phyloP scores from a whole-genome alignment of 192 early-diverging fungal genomes.

The Spizellomyces punctatus region DNA sequence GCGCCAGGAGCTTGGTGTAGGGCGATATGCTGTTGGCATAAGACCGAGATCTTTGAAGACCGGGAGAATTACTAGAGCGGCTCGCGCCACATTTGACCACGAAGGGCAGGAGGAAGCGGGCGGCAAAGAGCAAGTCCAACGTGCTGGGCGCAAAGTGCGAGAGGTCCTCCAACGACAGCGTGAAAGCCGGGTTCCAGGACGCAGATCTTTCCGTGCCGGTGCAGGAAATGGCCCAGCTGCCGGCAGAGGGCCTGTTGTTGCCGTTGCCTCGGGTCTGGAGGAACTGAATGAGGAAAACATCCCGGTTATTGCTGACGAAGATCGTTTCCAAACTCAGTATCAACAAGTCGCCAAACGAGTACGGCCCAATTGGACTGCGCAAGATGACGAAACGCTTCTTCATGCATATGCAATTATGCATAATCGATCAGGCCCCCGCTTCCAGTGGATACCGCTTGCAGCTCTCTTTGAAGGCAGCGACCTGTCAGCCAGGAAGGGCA shows the following conservation, averaged over 20 bases:
- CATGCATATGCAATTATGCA: constrained; percentile 39
- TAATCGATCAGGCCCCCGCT: constrained; percentile 3
- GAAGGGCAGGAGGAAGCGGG: constrained; percentile 13
- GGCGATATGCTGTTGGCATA: not conserved
- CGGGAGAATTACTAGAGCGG: too few relatives aligned
- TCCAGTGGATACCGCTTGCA: constrained; percentile 40
- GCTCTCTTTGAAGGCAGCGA: not conserved
- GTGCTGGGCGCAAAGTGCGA: not conserved
- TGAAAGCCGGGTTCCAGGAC: constrained; percentile 6
- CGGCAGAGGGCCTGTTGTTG: constrained; percentile 11
- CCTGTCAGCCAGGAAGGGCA: not conserved
- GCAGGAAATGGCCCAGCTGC: constrained; percentile 6
- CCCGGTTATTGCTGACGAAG: constrained; percentile 24
- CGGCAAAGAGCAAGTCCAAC: not conserved
- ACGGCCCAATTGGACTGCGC: constrained; percentile 22
- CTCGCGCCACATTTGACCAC: too few relatives aligned
- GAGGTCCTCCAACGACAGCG: not conserved
- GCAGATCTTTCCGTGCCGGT: constrained; percentile 9
- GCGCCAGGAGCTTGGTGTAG: too few relatives aligned
- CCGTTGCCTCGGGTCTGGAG: constrained; percentile 9
- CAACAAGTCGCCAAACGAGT: constrained; percentile 17
- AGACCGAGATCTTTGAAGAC: too few relatives aligned
- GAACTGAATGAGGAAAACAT: constrained; percentile 20
- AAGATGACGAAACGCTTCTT: constrained; percentile 36
- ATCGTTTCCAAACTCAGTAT: constrained; percentile 24